These are phyloP conservation scores for Glycine soja DNA, from an alignment of 306 rosid genomes.

Conservation along the genomic window DNA sequence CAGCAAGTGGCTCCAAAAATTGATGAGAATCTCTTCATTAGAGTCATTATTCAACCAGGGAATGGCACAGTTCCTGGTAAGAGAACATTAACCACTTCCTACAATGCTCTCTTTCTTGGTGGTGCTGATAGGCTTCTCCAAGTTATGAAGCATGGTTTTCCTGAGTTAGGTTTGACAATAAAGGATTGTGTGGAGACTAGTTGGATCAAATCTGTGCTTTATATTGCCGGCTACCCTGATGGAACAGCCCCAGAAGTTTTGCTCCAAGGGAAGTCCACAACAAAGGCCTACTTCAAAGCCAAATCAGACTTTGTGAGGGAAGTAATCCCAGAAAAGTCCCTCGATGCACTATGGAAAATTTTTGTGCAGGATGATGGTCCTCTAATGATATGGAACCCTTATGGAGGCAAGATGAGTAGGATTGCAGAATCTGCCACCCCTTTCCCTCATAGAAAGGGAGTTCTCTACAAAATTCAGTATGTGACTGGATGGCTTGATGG, in stretches of 20 bases:
- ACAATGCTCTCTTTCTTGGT: conserved; percentile 62
- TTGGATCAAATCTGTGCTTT: conserved; percentile 74
- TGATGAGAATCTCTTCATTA: conserved; percentile 60
- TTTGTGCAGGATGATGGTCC: conserved; percentile 52
- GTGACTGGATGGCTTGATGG: conserved; percentile 55
- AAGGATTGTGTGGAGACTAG: conserved; percentile 62
- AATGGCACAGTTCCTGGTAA: conserved; percentile 44
- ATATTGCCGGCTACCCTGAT: conserved; percentile 51
- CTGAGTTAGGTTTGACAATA: conserved; percentile 65
- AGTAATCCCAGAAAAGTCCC: conserved; percentile 55
- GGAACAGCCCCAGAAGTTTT: conserved; percentile 52
- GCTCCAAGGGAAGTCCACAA: conserved; percentile 51
- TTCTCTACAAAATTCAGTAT: conserved; percentile 54
- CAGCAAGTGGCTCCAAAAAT: conserved; percentile 60
- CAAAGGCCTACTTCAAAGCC: conserved; percentile 60
- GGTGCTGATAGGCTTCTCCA: conserved; percentile 46
- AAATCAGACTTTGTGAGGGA: conserved; percentile 72
- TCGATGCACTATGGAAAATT: conserved; percentile 56
- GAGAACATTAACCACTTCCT: conserved; percentile 48
- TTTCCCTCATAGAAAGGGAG: conserved; percentile 73
- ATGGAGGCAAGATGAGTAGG: conserved; percentile 67
- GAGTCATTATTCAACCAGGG: conserved; percentile 45
- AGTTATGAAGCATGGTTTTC: conserved; percentile 55
- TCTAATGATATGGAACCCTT: conserved; percentile 58
- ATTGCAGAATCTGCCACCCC: conserved; percentile 63